Conservation (phyloP, 2,329 filamentous ascomycete species). For the Stachybotrys chartarum region DNA sequence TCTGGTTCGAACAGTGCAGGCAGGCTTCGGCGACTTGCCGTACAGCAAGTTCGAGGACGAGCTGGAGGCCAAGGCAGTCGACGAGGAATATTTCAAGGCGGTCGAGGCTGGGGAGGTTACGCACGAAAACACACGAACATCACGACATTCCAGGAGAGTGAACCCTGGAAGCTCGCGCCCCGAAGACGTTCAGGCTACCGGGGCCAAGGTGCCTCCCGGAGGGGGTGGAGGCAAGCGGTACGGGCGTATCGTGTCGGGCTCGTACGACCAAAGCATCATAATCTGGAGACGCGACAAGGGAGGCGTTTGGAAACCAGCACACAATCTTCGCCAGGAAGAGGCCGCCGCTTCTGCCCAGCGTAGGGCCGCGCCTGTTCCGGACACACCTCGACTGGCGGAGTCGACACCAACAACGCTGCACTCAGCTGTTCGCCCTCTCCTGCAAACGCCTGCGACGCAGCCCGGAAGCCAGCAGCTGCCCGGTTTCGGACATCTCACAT, state of each 20-base stretch:
- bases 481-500: slow-evolving; percentile 1
- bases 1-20: slow-evolving; percentile 89
- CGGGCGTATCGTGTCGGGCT: slow-evolving; percentile 92
- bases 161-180: slow-evolving; percentile 71
- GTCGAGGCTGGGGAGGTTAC: slow-evolving; percentile 43
- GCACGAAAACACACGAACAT: slow-evolving; percentile 22
- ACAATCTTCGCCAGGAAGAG: slow-evolving; percentile 69
- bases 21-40: slow-evolving; percentile 83
- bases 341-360: slow-evolving; percentile 46
- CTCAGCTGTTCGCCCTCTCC: slow-evolving; percentile 7
- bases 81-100: slow-evolving; percentile 63
- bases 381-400: not conserved
- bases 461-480: slow-evolving; percentile 4
- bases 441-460: slow-evolving; percentile 2
- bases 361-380: slow-evolving; percentile 9
- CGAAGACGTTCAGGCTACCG: slow-evolving; percentile 69
- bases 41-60: slow-evolving; percentile 71
- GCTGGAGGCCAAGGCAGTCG: slow-evolving; percentile 64
- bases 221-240: slow-evolving; percentile 85
- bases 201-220: slow-evolving; percentile 82
- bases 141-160: slow-evolving; percentile 32
- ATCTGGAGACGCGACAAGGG: slow-evolving; percentile 86
- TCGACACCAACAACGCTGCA: slow-evolving; percentile 1
- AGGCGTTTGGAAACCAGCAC: slow-evolving; percentile 75
- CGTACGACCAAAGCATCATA: slow-evolving; percentile 92